Evolutionary conservation across 192 early-diverging fungal species (phyloP).

Genomic region (Phycomyces blakesleeanus): DNA sequence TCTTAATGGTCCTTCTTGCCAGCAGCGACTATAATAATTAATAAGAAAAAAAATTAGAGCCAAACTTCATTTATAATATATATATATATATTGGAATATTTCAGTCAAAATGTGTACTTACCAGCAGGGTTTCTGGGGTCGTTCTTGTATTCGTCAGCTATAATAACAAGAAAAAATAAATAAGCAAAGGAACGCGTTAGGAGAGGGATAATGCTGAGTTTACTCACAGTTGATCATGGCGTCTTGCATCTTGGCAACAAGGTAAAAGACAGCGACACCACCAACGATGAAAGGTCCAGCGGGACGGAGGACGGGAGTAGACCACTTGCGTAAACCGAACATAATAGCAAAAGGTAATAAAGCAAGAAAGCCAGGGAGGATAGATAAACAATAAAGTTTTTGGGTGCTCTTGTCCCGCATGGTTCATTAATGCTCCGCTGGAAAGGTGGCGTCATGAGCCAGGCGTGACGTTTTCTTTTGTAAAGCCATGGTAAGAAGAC

Average conservation of each 20-base stretch:
- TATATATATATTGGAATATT: no score
- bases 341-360: conserved; percentile 15
- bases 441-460: no score
- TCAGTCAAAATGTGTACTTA: conserved; percentile 23
- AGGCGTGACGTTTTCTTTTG: no score
- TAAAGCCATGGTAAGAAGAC: no score
- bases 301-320: conserved; percentile 51
- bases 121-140: conserved; percentile 54
- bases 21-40: conserved; percentile 20
- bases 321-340: conserved; percentile 52
- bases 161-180: not conserved
- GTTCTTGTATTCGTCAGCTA: conserved; percentile 50
- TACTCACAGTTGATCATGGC: conserved; percentile 44
- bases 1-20: conserved; percentile 40
- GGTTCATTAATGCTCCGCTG: no score
- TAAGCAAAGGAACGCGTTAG: not conserved
- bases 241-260: conserved; percentile 43
- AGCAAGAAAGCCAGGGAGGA: no score
- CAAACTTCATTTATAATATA: no score
- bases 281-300: conserved; percentile 50
- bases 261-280: conserved; percentile 45
- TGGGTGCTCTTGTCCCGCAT: no score
- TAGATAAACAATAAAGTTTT: no score
- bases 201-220: not conserved
- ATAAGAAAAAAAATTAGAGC: no score